Evolutionary conservation across 2,329 filamentous ascomycete species (phyloP), one percentile per base, ranked within the genome.

Genomic region (Juglanconis sp.): DNA sequence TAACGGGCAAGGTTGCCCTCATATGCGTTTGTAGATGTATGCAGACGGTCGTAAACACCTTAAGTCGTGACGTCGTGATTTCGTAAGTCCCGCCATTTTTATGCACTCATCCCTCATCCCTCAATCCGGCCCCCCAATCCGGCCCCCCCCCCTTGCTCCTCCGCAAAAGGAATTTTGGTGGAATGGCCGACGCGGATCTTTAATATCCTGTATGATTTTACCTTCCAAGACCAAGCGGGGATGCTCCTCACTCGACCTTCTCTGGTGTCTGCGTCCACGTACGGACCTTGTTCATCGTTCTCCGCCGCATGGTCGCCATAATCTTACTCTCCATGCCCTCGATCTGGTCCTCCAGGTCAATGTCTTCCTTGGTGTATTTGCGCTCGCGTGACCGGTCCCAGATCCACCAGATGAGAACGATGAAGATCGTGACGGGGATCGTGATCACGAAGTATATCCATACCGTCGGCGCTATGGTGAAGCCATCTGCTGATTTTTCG

Each of bases 371-470:
- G 11, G 71, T 74, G 65, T 82, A 82, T 65, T 74, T 70, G 58
- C 69, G 73, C 71, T 84, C 80, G 53, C 82, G 79, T 31, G 74
- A 73, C 46, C 70, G 73, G 67, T 86, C 83, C 68, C 82, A 81
- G 64, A 76, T 74, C 66, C 80, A 75, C 83, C 85, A 87, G n/a
- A 74, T 68, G 3, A 73, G 72, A 31, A 88, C 81, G 63, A 87
- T 83, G 53, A 76, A 34, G 2, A 79, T 68, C 0, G 85, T 88
- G 56, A 87, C 65, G 3, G 85, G 85, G 10, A 87, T 70, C 3
- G 84, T 85, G 57, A 87, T 78, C 63, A 75, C 83, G 65, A 87
- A 87, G 73, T 87, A 88, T 56, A 88, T 79, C 85, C 85, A 88
- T 32, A 88, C 75, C 53, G 78, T 72, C 17, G 75, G 69, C 10